phyloP scores from a whole-genome alignment of 805 yeast species.

The Debaryomyces hansenii region DNA sequence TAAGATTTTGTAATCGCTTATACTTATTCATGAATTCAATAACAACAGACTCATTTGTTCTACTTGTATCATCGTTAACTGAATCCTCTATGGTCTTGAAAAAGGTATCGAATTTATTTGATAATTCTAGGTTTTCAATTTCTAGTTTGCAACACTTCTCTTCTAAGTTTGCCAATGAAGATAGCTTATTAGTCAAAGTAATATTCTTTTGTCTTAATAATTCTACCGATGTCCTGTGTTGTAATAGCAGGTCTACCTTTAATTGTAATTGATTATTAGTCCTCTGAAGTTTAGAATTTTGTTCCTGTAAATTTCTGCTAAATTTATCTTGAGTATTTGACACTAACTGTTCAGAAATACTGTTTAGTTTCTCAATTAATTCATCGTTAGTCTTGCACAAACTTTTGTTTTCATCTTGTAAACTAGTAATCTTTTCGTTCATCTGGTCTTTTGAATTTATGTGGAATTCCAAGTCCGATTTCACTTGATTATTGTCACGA shows the following conservation, averaged over 20 bases:
- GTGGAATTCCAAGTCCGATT: constrained; percentile 34
- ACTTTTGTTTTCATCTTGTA: constrained; percentile 21
- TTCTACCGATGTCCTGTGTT: constrained; percentile 49
- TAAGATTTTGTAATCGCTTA: constrained; percentile 30
- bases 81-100: constrained; percentile 44
- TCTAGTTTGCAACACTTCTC: constrained; percentile 48
- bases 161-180: constrained; percentile 40
- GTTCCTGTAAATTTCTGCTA: constrained; percentile 21
- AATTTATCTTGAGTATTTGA: constrained; percentile 3
- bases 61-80: constrained; percentile 14
- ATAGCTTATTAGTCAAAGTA: constrained; percentile 39
- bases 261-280: constrained; percentile 52
- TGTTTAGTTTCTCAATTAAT: constrained; percentile 20
- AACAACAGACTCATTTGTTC: constrained; percentile 20
- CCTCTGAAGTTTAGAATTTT: constrained; percentile 44
- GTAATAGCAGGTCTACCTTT: constrained; percentile 50
- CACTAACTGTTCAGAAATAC: constrained; percentile 10
- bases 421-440: constrained; percentile 30
- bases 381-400: constrained; percentile 27
- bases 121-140: constrained; percentile 48
- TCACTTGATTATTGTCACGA: constrained; percentile 32
- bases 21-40: constrained; percentile 40
- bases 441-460: constrained; percentile 38
- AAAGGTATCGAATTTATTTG: constrained; percentile 45
- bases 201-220: constrained; percentile 57